Evolutionary conservation across 352 stramenopile genomes (phyloP).

Genomic region (Phytophthora sp.): DNA sequence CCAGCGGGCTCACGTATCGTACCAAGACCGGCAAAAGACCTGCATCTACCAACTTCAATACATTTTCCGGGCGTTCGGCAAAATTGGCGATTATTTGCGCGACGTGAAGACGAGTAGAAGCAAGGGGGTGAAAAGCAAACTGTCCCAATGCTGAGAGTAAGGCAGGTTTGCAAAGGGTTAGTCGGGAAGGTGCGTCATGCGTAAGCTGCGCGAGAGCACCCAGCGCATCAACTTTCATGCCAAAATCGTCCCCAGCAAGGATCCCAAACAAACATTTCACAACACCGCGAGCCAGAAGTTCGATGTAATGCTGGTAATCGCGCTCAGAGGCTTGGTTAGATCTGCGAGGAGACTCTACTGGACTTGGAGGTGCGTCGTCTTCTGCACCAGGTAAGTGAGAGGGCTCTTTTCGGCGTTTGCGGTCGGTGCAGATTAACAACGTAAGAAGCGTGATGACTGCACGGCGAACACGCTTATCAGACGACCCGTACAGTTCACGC

Average conservation of each 20-base stretch:
- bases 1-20: slow-evolving; percentile 67
- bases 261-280: slow-evolving; percentile 80
- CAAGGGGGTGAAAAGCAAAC: slow-evolving; percentile 70
- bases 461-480: slow-evolving; percentile 66
- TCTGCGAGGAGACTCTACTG: neutral
- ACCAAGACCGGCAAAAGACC: slow-evolving; percentile 69
- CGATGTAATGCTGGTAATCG: slow-evolving; percentile 77
- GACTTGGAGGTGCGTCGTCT: neutral
- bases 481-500: slow-evolving; percentile 57
- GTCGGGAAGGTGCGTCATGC: slow-evolving; percentile 60
- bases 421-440: slow-evolving; percentile 63
- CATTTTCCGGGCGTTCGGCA: slow-evolving; percentile 70
- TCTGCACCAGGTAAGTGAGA: neutral
- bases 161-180: slow-evolving; percentile 75
- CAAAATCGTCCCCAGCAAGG: slow-evolving; percentile 68
- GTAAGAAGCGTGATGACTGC: slow-evolving; percentile 65
- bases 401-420: slow-evolving; percentile 31
- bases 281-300: slow-evolving; percentile 70
- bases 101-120: slow-evolving; percentile 63
- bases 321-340: slow-evolving; percentile 21
- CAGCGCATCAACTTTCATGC: slow-evolving; percentile 74
- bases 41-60: slow-evolving; percentile 74
- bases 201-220: slow-evolving; percentile 73
- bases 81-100: slow-evolving; percentile 83
- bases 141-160: slow-evolving; percentile 62